phyloP scores from a whole-genome alignment of 1,284 basidiomycete species.

The Cryptococcus floricola region DNA sequence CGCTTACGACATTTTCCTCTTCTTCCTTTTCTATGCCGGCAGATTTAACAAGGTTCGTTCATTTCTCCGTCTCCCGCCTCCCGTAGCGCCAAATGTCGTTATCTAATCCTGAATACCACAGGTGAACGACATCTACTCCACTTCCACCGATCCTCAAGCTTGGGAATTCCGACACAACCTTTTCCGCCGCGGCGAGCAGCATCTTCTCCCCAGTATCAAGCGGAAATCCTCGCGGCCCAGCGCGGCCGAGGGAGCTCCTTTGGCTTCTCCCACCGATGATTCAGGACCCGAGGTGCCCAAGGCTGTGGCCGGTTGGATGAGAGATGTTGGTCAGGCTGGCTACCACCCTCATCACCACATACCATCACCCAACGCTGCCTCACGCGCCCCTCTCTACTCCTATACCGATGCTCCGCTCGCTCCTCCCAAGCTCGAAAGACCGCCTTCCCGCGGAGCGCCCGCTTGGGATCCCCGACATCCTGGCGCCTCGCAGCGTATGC shows the following conservation, averaged over 20 bases:
- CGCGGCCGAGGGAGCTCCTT: conserved; percentile 13
- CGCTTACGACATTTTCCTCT: background rate
- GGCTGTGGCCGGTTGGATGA: conserved; percentile 35
- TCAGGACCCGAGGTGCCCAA: conserved; percentile 5
- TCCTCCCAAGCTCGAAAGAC: conserved; percentile 7
- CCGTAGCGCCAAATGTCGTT: background rate
- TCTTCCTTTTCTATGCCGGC: background rate
- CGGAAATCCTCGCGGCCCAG: conserved; percentile 40
- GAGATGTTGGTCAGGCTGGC: conserved; percentile 3
- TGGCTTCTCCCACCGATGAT: conserved; percentile 27
- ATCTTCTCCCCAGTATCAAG: conserved; percentile 47
- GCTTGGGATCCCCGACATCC: conserved; percentile 11
- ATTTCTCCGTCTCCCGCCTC: background rate
- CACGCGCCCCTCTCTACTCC: background rate
- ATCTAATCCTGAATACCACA: conserved; percentile 9
- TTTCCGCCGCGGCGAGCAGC: conserved; percentile 48
- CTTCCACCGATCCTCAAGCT: conserved; percentile 41
- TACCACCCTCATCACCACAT: conserved; percentile 3
- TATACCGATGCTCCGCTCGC: conserved; percentile 5
- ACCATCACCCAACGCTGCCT: background rate
- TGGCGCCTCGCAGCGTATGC: conserved; percentile 1
- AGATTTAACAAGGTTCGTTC: conserved; percentile 43
- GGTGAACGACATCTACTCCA: conserved; percentile 48
- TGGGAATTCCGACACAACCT: conserved; percentile 51
- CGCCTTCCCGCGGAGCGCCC: conserved; percentile 3